Evolutionary conservation across 139 green algal species (phyloP).

Genomic region (Chlorella sp.): DNA sequence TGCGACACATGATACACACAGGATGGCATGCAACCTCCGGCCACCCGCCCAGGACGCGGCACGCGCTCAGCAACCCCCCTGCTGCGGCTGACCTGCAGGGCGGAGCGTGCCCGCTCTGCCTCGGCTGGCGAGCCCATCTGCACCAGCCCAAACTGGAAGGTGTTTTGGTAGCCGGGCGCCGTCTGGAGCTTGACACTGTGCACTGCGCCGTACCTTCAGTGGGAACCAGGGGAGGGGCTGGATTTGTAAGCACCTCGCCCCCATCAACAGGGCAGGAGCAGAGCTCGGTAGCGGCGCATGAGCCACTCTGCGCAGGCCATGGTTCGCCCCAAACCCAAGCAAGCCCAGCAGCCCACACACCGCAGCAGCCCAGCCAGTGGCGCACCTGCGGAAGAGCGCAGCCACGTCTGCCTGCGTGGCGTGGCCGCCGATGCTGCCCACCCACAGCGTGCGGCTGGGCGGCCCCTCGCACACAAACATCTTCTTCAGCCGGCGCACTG

Average conservation of each 20-base stretch:
- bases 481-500: not conserved
- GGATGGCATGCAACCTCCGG: too few species aligned
- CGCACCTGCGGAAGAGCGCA: not conserved
- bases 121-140: constrained; percentile 2
- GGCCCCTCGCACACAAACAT: constrained; percentile 8
- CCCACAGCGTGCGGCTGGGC: constrained; percentile 16
- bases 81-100: not conserved
- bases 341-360: not conserved
- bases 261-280: not conserved
- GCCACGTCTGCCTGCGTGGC: not conserved
- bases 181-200: not conserved
- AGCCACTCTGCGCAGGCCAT: not conserved
- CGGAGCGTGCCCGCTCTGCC: not conserved
- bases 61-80: not conserved
- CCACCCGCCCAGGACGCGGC: not conserved
- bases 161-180: not conserved
- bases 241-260: not conserved
- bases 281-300: not conserved
- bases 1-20: not conserved
- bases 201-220: constrained; percentile 12
- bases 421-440: not conserved
- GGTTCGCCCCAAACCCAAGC: not conserved
- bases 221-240: not conserved
- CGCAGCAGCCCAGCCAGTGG: not conserved
- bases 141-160: constrained; percentile 7